Evolutionary conservation across 352 stramenopile genomes (phyloP).

Genomic region (Thalassiosira sp.): DNA sequence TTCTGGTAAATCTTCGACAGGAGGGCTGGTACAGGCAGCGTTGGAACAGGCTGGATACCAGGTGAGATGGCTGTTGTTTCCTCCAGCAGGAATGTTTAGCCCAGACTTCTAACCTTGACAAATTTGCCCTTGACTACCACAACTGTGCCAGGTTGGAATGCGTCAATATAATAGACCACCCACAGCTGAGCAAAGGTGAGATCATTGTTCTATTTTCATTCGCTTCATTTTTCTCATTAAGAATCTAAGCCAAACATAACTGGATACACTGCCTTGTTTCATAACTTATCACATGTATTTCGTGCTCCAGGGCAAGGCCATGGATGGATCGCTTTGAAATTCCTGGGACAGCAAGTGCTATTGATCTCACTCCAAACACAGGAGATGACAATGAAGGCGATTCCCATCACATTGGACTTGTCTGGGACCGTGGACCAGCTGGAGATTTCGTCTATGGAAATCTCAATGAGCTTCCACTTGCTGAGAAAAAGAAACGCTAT

Average conservation of each 20-base stretch:
- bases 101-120: no score
- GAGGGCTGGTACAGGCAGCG: slow-evolving; percentile 59
- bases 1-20: slow-evolving; percentile 71
- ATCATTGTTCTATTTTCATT: neutral
- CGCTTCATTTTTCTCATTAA: neutral
- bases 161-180: slow-evolving; percentile 77
- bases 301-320: slow-evolving; percentile 30
- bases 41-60: slow-evolving; percentile 63
- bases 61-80: slow-evolving; percentile 17
- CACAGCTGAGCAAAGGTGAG: slow-evolving; percentile 64
- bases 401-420: slow-evolving; percentile 53
- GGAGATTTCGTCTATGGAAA: slow-evolving; percentile 80
- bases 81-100: no score
- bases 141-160: slow-evolving; percentile 15
- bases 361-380: slow-evolving; percentile 52
- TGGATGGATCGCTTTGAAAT: slow-evolving; percentile 77
- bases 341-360: slow-evolving; percentile 25
- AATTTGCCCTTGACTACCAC: neutral
- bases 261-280: neutral
- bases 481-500: slow-evolving; percentile 60
- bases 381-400: slow-evolving; percentile 40
- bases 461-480: slow-evolving; percentile 47
- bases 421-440: slow-evolving; percentile 73
- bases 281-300: neutral
- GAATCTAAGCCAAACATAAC: neutral